Conservation (phyloP, 1,284 basidiomycete genomes). For the Pseudozyma flocculosa region DNA sequence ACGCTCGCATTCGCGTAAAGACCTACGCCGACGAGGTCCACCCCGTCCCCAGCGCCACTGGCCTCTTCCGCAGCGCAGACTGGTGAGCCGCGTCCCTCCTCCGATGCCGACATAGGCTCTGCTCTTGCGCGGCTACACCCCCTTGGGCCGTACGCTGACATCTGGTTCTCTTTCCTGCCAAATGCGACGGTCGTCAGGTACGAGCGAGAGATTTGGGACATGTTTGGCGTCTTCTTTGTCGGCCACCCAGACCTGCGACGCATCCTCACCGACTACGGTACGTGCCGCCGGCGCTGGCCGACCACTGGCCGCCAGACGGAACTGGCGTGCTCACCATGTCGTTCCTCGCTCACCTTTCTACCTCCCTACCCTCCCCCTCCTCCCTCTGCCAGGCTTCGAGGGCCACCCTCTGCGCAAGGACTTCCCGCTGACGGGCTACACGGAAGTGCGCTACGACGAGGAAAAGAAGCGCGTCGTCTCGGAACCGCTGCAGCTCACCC, state of each 20-base stretch:
- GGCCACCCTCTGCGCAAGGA: slow-evolving; percentile 97
- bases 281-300: slow-evolving; percentile 1
- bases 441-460: slow-evolving; percentile 96
- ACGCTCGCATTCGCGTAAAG: slow-evolving; percentile 86
- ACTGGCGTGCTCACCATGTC: too few relatives aligned
- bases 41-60: slow-evolving; percentile 79
- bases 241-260: slow-evolving; percentile 94
- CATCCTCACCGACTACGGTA: slow-evolving; percentile 94
- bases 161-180: too few relatives aligned
- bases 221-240: slow-evolving; percentile 95
- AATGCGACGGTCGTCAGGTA: slow-evolving; percentile 61
- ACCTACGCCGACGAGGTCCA: slow-evolving; percentile 97
- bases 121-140: not conserved
- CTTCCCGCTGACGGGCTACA: slow-evolving; percentile 95
- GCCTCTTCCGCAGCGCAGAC: slow-evolving; percentile 85
- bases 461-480: slow-evolving; percentile 98
- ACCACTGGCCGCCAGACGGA: too few relatives aligned
- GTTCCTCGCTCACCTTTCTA: too few relatives aligned
- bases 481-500: slow-evolving; percentile 94
- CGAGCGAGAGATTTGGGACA: slow-evolving; percentile 97
- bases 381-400: slow-evolving; percentile 73
- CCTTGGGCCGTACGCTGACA: too few relatives aligned
- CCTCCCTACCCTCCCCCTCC: slow-evolving; percentile 8
- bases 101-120: not conserved
- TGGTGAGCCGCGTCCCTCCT: slow-evolving; percentile 63